Conservation (phyloP, 352 stramenopile species). For the Phytophthora agathidicida region DNA sequence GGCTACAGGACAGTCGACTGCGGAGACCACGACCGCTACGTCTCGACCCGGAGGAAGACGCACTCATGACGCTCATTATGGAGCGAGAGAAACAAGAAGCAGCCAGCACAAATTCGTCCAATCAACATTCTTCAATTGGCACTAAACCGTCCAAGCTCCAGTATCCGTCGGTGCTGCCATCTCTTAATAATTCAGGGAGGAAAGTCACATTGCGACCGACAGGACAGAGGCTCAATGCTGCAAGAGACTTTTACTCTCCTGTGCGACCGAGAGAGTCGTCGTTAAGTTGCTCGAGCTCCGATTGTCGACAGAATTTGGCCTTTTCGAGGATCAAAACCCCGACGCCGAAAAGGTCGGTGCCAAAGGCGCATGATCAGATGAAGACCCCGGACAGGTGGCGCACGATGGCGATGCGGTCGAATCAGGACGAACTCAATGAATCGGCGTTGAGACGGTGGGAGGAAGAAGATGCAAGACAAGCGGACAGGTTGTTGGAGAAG, state of each 20-base stretch:
- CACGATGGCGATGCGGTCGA: slow-evolving; percentile 31
- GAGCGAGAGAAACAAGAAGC: slow-evolving; percentile 38
- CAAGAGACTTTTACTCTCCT: slow-evolving; percentile 43
- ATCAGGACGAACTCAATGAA: slow-evolving; percentile 28
- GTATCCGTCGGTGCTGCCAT: slow-evolving; percentile 11
- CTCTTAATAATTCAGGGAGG: slow-evolving; percentile 9
- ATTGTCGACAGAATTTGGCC: slow-evolving; percentile 24
- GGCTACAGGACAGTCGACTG: slow-evolving; percentile 9
- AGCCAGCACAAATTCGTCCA: slow-evolving; percentile 5
- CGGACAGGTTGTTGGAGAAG: slow-evolving; percentile 35
- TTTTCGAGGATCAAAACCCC: slow-evolving; percentile 32
- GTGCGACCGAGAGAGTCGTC: slow-evolving; percentile 27
- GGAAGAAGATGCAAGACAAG: slow-evolving; percentile 29
- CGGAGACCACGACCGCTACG: slow-evolving; percentile 7
- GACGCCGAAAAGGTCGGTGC: slow-evolving; percentile 6
- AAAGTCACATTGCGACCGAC: slow-evolving; percentile 15
- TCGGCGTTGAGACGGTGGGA: slow-evolving; percentile 26
- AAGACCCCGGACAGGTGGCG: slow-evolving; percentile 41
- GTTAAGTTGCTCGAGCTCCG: slow-evolving; percentile 15
- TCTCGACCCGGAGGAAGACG: slow-evolving; percentile 43
- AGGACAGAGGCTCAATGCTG: slow-evolving; percentile 31
- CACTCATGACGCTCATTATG: slow-evolving; percentile 45
- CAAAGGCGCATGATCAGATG: slow-evolving; percentile 29
- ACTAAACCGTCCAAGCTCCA: slow-evolving; percentile 12
- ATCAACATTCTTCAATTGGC: slow-evolving; percentile 6